These are phyloP conservation scores for Musa itinerans DNA, from an alignment of 176 grass and related monocot genomes.

Conservation along the genomic window DNA sequence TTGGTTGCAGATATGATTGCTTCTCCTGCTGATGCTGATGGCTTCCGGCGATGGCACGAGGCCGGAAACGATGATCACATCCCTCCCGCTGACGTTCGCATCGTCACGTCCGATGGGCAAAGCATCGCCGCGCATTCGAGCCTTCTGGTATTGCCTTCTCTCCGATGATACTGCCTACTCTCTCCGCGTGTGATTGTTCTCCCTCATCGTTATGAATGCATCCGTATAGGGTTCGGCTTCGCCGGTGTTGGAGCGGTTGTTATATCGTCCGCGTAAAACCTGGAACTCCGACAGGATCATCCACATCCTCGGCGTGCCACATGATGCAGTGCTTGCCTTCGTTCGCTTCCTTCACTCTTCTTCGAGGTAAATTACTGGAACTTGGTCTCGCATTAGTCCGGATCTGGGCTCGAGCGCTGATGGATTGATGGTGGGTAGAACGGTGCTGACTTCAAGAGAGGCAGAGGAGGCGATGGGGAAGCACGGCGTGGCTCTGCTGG, in stretches of 20 bases:
- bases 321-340: conserved; percentile 48
- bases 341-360: conserved; percentile 48
- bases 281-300: conserved; percentile 26
- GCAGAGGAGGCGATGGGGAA: conserved; percentile 29
- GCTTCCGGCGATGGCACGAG: neutral
- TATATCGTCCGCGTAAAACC: conserved; percentile 14
- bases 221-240: conserved; percentile 38
- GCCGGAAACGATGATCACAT: neutral
- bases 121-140: conserved; percentile 39
- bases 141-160: conserved; percentile 36
- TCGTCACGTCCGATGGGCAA: conserved; percentile 54
- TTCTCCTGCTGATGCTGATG: neutral
- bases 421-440: neutral
- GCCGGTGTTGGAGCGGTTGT: conserved; percentile 65
- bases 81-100: conserved; percentile 34
- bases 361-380: neutral
- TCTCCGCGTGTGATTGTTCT: neutral
- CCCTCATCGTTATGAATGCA: neutral
- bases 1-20: neutral
- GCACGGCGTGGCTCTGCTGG: conserved; percentile 51
- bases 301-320: conserved; percentile 41
- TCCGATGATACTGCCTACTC: neutral
- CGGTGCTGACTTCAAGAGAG: conserved; percentile 3
- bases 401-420: neutral
- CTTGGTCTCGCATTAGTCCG: neutral